These are phyloP conservation scores for Plectosphaerella sp. DNA, from an alignment of 2,329 filamentous ascomycete species.

Conservation along the genomic window DNA sequence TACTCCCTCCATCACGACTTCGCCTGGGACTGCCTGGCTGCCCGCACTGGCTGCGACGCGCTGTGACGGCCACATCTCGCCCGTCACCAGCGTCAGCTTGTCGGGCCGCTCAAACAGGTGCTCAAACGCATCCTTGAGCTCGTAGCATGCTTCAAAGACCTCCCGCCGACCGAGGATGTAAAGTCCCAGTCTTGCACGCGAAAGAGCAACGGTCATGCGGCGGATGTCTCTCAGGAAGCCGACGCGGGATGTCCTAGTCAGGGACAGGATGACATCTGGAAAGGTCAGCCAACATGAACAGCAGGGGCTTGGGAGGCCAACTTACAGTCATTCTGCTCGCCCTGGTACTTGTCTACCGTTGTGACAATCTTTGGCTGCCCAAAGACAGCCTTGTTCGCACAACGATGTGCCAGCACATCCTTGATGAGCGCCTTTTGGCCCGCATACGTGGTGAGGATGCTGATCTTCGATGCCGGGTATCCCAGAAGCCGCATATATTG, in stretches of 20 bases:
- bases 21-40: constrained; percentile 46
- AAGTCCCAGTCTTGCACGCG: constrained; percentile 82
- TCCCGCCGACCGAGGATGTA: constrained; percentile 87
- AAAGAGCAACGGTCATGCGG: constrained; percentile 89
- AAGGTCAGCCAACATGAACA: constrained; percentile 14
- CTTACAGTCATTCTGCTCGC: constrained; percentile 98
- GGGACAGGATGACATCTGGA: constrained; percentile 83
- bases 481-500: constrained; percentile 97
- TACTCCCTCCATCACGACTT: constrained; percentile 78
- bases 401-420: constrained; percentile 81
- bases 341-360: constrained; percentile 98
- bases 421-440: constrained; percentile 84
- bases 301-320: constrained; percentile 18
- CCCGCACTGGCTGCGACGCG: constrained; percentile 42
- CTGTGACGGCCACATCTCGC: constrained; percentile 77
- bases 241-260: constrained; percentile 82
- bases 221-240: constrained; percentile 93
- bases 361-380: constrained; percentile 85
- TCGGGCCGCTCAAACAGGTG: constrained; percentile 72
- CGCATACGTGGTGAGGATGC: constrained; percentile 88
- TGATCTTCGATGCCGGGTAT: constrained; percentile 80
- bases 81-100: constrained; percentile 75
- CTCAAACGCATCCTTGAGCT: constrained; percentile 83
- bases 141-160: constrained; percentile 84
- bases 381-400: constrained; percentile 78